A percentile compares a stretch with the other conserved stretches of the same genome.
Conservation (phyloP, 306 rosid species). For the Castanopsis chinensis region DNA sequence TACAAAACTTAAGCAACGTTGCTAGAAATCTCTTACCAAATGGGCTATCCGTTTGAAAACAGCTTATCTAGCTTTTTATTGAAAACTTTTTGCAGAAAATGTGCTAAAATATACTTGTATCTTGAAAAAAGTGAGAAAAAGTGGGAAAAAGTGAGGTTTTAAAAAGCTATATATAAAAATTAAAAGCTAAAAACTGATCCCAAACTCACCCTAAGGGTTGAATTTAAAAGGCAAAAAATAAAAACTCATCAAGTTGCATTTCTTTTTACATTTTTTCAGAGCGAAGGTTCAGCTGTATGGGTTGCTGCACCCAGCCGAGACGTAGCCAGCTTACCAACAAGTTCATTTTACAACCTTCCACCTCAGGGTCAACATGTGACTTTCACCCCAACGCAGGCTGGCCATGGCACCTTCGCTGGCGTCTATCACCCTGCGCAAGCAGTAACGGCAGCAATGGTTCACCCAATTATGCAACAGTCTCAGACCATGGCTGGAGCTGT, state of each 20-base stretch:
- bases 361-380: constrained; percentile 86
- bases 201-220: neutral
- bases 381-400: constrained; percentile 84
- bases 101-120: too few relatives aligned
- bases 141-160: too few relatives aligned
- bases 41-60: neutral
- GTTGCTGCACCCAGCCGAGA: constrained; percentile 93
- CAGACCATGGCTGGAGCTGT: constrained; percentile 92
- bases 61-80: too few relatives aligned
- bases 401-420: constrained; percentile 77
- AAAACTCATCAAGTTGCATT: neutral
- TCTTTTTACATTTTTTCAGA: constrained; percentile 44
- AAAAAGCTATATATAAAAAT: too few relatives aligned
- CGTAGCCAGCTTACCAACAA: constrained; percentile 64
- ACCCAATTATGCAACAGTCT: constrained; percentile 92
- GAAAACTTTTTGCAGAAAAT: too few relatives aligned
- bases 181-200: too few relatives aligned
- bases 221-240: neutral
- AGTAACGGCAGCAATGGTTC: constrained; percentile 72
- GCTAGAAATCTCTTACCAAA: too few relatives aligned
- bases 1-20: too few relatives aligned
- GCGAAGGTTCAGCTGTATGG: constrained; percentile 93
- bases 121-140: too few relatives aligned
- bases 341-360: constrained; percentile 88
- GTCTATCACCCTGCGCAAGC: constrained; percentile 94